Percentiles rank a stretch among this genome's conserved stretches.
These are phyloP conservation scores for Paspalum notatum DNA, from an alignment of 176 grass and related monocot genomes.

Conservation along the genomic window DNA sequence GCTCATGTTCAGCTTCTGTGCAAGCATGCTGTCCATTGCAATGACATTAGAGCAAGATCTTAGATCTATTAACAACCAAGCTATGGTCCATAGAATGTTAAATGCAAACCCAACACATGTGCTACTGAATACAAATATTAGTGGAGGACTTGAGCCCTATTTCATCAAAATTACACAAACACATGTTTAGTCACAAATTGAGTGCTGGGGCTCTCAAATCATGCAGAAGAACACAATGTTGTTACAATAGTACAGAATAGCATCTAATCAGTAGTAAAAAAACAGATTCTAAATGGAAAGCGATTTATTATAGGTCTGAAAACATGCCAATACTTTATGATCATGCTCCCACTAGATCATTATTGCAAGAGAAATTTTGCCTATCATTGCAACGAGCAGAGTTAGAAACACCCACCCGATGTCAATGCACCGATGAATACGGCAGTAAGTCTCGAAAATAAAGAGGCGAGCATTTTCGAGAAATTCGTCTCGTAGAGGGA, in stretches of 20 bases:
- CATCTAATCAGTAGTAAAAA: background rate
- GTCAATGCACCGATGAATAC: slow-evolving; percentile 84
- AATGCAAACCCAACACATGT: background rate
- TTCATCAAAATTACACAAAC: background rate
- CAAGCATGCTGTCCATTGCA: slow-evolving; percentile 66
- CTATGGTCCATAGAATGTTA: background rate
- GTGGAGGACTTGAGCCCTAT: background rate
- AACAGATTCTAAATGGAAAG: background rate
- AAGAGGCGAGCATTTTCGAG: slow-evolving; percentile 91
- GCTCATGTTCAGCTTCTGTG: slow-evolving; percentile 85
- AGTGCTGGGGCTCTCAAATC: background rate
- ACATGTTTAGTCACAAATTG: background rate
- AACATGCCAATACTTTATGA: background rate
- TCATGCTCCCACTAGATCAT: background rate
- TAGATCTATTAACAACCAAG: background rate
- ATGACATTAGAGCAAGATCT: background rate
- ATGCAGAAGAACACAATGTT: background rate
- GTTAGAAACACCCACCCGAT: slow-evolving; percentile 55
- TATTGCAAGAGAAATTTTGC: background rate
- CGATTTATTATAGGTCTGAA: background rate
- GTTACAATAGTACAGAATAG: background rate
- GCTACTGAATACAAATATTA: background rate
- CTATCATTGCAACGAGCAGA: background rate
- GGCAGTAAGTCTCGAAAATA: slow-evolving; percentile 93
- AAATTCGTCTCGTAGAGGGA: slow-evolving; percentile 92